Conservation (phyloP, 345 rosid genomes). For the Arabis alpina region DNA sequence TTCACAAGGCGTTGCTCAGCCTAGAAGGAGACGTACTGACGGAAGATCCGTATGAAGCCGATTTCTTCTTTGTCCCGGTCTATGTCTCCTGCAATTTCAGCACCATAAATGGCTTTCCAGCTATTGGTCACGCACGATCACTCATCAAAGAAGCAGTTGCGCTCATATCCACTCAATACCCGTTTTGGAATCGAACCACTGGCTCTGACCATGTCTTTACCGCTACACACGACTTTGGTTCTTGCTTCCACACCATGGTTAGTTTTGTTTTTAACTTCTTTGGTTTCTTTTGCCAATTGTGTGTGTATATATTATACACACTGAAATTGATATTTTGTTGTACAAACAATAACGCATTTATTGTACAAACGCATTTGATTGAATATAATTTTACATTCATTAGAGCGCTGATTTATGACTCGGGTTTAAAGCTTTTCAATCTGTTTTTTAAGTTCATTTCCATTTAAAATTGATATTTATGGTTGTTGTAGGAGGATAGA, state of each 20-base stretch:
- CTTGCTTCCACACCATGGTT: constrained; percentile 95
- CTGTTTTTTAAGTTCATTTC: no score
- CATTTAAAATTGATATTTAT: not conserved
- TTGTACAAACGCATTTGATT: no score
- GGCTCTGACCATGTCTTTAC: constrained; percentile 92
- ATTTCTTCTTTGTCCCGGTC: constrained; percentile 90
- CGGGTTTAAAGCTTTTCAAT: no score
- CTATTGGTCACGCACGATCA: constrained; percentile 86
- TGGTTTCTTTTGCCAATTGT: not conserved
- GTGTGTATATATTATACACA: not conserved
- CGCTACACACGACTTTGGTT: constrained; percentile 90
- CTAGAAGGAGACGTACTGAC: constrained; percentile 59
- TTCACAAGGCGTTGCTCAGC: constrained; percentile 70
- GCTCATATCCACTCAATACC: constrained; percentile 57
- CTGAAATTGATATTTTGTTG: no score
- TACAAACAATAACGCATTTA: no score
- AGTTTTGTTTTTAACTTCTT: not conserved
- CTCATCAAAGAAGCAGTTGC: constrained; percentile 66
- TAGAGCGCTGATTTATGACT: no score
- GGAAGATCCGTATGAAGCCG: constrained; percentile 75
- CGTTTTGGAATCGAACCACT: constrained; percentile 80
- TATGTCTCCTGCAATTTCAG: constrained; percentile 96
- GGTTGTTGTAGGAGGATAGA: constrained; percentile 63
- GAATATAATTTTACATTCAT: no score
- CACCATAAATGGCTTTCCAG: constrained; percentile 88